phyloP scores from a whole-genome alignment of 108 stramenopile species.

The Mayamaea pseudoterrestris region DNA sequence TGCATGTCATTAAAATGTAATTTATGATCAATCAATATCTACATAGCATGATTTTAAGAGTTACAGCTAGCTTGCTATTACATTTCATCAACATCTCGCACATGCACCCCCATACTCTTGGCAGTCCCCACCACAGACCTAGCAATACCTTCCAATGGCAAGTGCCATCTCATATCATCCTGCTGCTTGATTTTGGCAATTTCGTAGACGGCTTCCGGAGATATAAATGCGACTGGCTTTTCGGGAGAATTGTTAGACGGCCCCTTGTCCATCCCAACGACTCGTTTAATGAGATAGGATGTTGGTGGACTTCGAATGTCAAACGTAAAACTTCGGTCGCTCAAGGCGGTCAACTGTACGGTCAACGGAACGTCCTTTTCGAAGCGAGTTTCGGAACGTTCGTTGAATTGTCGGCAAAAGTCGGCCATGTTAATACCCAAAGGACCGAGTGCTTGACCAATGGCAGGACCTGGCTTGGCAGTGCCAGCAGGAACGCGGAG shows the following conservation, averaged over 20 bases:
- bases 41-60: too few species aligned
- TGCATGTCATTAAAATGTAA: too few species aligned
- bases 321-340: slow-evolving; percentile 79
- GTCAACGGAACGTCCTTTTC: slow-evolving; percentile 58
- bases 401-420: slow-evolving; percentile 93
- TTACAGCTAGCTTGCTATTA: too few species aligned
- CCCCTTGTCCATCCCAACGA: slow-evolving; percentile 71
- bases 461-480: slow-evolving; percentile 81
- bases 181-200: slow-evolving; percentile 84
- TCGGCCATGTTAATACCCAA: slow-evolving; percentile 94
- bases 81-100: slow-evolving; percentile 8
- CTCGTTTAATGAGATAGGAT: slow-evolving; percentile 62
- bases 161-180: slow-evolving; percentile 64
- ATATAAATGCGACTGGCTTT: slow-evolving; percentile 52
- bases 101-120: slow-evolving; percentile 60
- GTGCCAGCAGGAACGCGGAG: slow-evolving; percentile 58
- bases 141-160: slow-evolving; percentile 73
- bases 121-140: slow-evolving; percentile 76
- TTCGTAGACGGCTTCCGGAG: slow-evolving; percentile 83
- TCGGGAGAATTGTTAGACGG: slow-evolving; percentile 38
- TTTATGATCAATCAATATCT: too few species aligned
- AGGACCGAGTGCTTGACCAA: slow-evolving; percentile 91
- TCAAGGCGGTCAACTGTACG: slow-evolving; percentile 63
- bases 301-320: slow-evolving; percentile 74
- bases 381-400: slow-evolving; percentile 49